These are phyloP conservation scores for Taiwanofungus camphoratus DNA, from an alignment of 1,284 basidiomycete genomes.

Conservation along the genomic window DNA sequence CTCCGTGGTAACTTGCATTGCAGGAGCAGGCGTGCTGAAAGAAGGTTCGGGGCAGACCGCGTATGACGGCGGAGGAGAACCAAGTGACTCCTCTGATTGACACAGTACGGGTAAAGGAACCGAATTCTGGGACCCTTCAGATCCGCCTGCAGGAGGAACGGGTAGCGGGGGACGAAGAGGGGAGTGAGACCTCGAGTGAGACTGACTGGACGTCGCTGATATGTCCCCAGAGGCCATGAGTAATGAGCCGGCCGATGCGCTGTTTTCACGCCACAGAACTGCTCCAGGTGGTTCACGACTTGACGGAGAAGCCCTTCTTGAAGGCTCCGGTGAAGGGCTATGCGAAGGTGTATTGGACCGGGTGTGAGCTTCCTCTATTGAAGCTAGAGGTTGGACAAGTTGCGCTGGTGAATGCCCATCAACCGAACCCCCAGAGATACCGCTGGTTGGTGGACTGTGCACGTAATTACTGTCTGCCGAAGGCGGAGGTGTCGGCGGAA, in stretches of 20 bases:
- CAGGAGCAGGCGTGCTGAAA: not conserved
- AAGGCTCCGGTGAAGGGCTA: slow-evolving; percentile 5
- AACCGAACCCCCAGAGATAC: slow-evolving; percentile 3
- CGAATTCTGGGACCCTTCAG: not conserved
- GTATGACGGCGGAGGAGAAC: not conserved
- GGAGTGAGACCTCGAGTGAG: not conserved
- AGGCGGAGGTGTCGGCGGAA: slow-evolving; percentile 16
- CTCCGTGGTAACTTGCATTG: too few species aligned
- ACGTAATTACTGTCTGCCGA: slow-evolving; percentile 14
- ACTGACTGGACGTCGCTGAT: not conserved
- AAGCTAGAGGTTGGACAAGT: not conserved
- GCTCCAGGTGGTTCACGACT: not conserved
- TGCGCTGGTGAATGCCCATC: not conserved
- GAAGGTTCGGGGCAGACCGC: not conserved
- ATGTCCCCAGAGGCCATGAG: not conserved
- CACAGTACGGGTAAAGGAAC: not conserved
- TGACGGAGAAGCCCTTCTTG: not conserved
- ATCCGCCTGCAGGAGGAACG: not conserved
- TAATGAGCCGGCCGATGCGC: not conserved
- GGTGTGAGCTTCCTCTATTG: slow-evolving; percentile 7
- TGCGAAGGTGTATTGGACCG: slow-evolving; percentile 2
- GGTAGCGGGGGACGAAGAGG: not conserved
- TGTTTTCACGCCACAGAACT: not conserved
- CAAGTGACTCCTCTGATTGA: not conserved
- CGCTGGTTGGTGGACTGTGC: slow-evolving; percentile 8